Evolutionary conservation across 208 protist species (phyloP).

Genomic region (Leishmania turanica): DNA sequence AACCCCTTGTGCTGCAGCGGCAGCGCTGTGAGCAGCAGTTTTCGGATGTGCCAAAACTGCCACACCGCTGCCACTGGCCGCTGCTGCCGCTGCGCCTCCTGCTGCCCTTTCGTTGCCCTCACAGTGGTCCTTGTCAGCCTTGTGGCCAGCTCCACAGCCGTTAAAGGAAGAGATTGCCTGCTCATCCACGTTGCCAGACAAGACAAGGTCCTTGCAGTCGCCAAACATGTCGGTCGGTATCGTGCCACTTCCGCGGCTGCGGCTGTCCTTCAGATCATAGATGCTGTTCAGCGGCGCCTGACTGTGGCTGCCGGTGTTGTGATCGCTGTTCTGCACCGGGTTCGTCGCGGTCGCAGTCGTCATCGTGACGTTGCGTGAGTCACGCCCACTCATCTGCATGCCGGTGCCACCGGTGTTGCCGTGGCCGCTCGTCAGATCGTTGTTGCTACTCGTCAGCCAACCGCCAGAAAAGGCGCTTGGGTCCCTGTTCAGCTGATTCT

Average conservation of each 20-base stretch:
- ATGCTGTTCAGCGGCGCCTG: constrained; percentile 3
- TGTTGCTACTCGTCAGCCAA: constrained; percentile 27
- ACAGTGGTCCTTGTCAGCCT: background rate
- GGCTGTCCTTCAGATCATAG: background rate
- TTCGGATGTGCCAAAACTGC: background rate
- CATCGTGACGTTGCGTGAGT: constrained; percentile 9
- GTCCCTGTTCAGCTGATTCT: background rate
- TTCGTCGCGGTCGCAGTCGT: background rate
- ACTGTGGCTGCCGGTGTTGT: constrained; percentile 10
- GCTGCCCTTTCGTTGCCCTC: background rate
- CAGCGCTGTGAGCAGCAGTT: background rate
- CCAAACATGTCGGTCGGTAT: constrained; percentile 4
- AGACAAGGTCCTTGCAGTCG: constrained; percentile 7
- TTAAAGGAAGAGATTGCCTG: background rate
- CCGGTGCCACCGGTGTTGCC: constrained; percentile 1
- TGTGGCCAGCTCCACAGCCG: background rate
- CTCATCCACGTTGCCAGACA: background rate
- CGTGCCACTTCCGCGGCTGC: background rate
- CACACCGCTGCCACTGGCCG: background rate
- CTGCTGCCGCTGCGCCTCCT: background rate
- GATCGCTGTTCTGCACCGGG: constrained; percentile 3
- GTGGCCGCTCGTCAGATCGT: constrained; percentile 5
- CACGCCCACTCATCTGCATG: constrained; percentile 7
- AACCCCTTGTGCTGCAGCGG: background rate
- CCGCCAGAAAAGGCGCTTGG: constrained; percentile 6